Evolutionary conservation across 2,329 filamentous ascomycete genomes (phyloP).

Genomic region (Orbilia oligospora): DNA sequence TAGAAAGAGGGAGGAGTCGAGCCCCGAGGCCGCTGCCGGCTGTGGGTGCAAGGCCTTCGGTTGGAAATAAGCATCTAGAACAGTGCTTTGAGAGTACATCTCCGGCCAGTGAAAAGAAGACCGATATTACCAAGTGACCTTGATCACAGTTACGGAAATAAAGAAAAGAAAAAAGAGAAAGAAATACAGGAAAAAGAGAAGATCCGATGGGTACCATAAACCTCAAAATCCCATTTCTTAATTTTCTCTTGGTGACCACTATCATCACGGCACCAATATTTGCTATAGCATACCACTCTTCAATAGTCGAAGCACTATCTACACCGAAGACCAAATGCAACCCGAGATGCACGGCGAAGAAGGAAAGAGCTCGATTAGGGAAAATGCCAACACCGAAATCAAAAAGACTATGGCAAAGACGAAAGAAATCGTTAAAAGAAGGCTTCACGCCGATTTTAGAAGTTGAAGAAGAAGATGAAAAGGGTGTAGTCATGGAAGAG

Average conservation of each 20-base stretch:
- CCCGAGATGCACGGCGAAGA: background rate
- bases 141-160: background rate
- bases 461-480: constrained; percentile 18
- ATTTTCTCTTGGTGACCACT: constrained; percentile 6
- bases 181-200: too few relatives aligned
- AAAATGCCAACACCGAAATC: constrained; percentile 22
- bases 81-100: background rate
- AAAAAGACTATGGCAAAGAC: constrained; percentile 8
- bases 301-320: background rate
- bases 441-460: constrained; percentile 7
- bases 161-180: background rate
- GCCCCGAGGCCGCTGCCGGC: background rate
- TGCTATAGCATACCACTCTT: constrained; percentile 9
- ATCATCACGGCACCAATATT: constrained; percentile 2
- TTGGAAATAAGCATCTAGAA: background rate
- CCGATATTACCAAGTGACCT: background rate
- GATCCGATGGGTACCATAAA: constrained; percentile 1
- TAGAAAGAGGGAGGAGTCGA: constrained; percentile 21
- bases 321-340: background rate
- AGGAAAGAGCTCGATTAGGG: background rate
- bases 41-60: background rate
- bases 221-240: constrained; percentile 1
- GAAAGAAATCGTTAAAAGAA: constrained; percentile 1
- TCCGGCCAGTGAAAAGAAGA: background rate
- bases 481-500: background rate